These are phyloP conservation scores for Fusarium dimerum DNA, from an alignment of 2,329 filamentous ascomycete species.

Conservation along the genomic window DNA sequence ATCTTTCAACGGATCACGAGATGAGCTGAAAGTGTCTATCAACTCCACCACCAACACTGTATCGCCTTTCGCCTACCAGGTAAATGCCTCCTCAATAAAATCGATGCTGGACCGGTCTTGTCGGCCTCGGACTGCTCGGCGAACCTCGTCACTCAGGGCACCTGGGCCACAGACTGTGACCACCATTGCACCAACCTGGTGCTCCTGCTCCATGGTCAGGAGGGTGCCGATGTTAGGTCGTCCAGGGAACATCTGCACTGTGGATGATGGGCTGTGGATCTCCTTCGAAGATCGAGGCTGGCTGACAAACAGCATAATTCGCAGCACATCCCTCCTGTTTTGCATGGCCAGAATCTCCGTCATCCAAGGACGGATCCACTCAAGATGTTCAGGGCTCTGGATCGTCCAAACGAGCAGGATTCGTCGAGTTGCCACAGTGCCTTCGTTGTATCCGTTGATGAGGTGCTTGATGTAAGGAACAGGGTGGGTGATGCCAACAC, in stretches of 20 bases:
- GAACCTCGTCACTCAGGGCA: conserved; percentile 72
- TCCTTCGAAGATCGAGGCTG: conserved; percentile 75
- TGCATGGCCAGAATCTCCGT: conserved; percentile 77
- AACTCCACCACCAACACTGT: conserved; percentile 3
- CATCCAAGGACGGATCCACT: conserved; percentile 86
- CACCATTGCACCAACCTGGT: conserved; percentile 72
- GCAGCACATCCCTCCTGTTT: conserved; percentile 69
- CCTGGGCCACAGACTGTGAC: conserved; percentile 76
- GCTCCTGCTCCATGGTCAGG: conserved; percentile 71
- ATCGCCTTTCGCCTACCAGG: conserved; percentile 44
- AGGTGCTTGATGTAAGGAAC: conserved; percentile 75
- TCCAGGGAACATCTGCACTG: conserved; percentile 83
- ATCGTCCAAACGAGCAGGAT: conserved; percentile 79
- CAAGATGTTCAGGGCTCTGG: conserved; percentile 75
- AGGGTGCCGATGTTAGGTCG: conserved; percentile 74
- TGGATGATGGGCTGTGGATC: conserved; percentile 75
- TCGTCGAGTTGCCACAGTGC: conserved; percentile 70
- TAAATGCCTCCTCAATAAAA: conserved; percentile 79
- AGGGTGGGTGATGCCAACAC: conserved; percentile 79
- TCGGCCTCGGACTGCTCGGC: conserved; percentile 64
- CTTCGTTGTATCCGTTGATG: conserved; percentile 66
- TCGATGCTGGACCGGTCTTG: conserved; percentile 69
- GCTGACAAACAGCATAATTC: conserved; percentile 78
- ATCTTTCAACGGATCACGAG: background rate
- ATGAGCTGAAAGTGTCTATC: background rate